phyloP scores from a whole-genome alignment of 1,284 basidiomycete species.

The Fistulinella cinereoalba region DNA sequence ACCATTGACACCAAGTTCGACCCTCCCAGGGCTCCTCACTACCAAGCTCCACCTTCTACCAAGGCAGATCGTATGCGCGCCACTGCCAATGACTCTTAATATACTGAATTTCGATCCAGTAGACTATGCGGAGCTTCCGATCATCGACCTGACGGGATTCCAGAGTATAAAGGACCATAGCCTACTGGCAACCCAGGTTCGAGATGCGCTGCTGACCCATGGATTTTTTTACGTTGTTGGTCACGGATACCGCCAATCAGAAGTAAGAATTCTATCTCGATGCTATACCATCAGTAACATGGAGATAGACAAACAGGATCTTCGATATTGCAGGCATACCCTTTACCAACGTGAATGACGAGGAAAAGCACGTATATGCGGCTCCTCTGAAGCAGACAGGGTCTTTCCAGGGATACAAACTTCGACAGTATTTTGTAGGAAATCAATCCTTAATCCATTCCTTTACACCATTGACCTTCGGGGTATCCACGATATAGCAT shows the following conservation, averaged over 20 bases:
- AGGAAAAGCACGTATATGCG: conserved; percentile 57
- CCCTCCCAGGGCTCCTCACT: conserved; percentile 15
- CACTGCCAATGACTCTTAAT: background rate
- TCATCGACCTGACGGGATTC: conserved; percentile 60
- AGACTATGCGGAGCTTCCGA: conserved; percentile 64
- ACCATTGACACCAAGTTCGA: conserved; percentile 13
- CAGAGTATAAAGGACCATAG: conserved; percentile 45
- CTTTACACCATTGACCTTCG: too few species aligned
- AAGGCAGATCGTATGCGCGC: conserved; percentile 18
- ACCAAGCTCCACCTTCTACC: conserved; percentile 22
- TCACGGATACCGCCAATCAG: conserved; percentile 48
- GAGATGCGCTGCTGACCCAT: conserved; percentile 55
- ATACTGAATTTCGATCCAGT: conserved; percentile 36
- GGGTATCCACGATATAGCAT: too few species aligned
- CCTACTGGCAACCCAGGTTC: conserved; percentile 47
- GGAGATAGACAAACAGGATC: conserved; percentile 47
- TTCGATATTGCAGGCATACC: conserved; percentile 64
- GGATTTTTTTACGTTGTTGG: conserved; percentile 66
- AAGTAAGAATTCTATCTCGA: conserved; percentile 35
- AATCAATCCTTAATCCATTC: too few species aligned
- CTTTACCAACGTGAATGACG: conserved; percentile 48
- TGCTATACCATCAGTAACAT: background rate
- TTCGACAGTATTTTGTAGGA: conserved; percentile 51
- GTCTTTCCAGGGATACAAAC: conserved; percentile 61
- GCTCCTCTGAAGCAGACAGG: conserved; percentile 48